Base-by-base conservation (phyloP, 306 rosid genomes). In the Lotus japonicus region DNA sequence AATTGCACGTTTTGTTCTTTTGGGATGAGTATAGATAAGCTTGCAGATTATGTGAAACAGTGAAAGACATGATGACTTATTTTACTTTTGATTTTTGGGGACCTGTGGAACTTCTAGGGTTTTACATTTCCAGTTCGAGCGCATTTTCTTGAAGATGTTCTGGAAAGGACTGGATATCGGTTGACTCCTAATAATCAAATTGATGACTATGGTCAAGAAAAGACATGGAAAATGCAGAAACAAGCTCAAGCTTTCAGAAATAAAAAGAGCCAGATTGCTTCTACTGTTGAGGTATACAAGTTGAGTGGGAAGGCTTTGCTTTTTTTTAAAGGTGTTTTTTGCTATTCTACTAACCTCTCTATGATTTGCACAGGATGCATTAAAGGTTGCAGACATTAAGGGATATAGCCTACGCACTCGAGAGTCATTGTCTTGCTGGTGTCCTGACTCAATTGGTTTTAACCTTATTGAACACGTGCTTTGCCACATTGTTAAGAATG, bases 171-270 rank as follows among this genome's bases (percentile, higher is more conserved):
- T 19, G 82, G 92, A 57, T 88, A 86, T 81, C 82, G 76, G 54
- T 80, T 94, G 84, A 94, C 85, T 17, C 85, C 85, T 54, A 77
- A 80, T 81, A 94, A 94, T 85, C 98, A 94, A 85, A 86, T 85
- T 66, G 98, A 88, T 76, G 89, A 94, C 78, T 90, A 94, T 74
- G 98, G 97, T 68, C 96, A 90, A 81, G 96, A 88, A 36, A 94
- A 84, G 82, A 69, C 74, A 35, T 94, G 97, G 97, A 95, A 90
- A 83, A 84, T 84, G 89, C 83, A 82, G 81, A 95, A 95, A 71
- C 97, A 86, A 69, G 91, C 90, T 57, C 96, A 86, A 58, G 74
- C 81, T 70, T 82, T 70, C 66, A 80, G 83, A 84, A 95, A 87
- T 79, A 87, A 90, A 79, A 95, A 95, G 80, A 95, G 91, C 81